Evolutionary conservation across 1,284 basidiomycete species (phyloP).

Genomic region (Coniferiporia sulphurascens): DNA sequence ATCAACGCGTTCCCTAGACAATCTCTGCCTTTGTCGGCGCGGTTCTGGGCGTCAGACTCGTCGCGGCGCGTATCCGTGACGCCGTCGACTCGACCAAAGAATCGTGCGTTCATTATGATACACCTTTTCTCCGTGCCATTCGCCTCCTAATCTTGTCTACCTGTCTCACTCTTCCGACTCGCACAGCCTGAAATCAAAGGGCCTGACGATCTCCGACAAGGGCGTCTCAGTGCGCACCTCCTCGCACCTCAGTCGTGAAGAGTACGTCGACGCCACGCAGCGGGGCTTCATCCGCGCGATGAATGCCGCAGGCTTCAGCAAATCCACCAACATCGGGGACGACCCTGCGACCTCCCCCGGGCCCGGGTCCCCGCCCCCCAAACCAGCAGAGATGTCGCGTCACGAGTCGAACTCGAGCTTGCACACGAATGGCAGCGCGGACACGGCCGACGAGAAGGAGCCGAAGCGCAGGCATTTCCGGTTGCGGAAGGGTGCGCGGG

Average conservation of each 20-base stretch:
- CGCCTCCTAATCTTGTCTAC: neutral
- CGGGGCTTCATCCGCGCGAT: slow-evolving; percentile 27
- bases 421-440: neutral
- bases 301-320: slow-evolving; percentile 13
- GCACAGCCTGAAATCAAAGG: slow-evolving; percentile 49
- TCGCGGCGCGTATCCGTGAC: slow-evolving; percentile 33
- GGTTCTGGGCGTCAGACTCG: slow-evolving; percentile 36
- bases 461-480: neutral
- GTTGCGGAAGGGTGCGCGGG: neutral
- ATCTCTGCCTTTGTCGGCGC: slow-evolving; percentile 38
- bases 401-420: slow-evolving; percentile 11
- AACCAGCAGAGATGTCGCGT: neutral
- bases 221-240: slow-evolving; percentile 63
- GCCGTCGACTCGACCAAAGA: slow-evolving; percentile 42
- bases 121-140: neutral
- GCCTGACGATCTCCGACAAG: slow-evolving; percentile 46
- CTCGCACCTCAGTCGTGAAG: slow-evolving; percentile 50
- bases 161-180: neutral
- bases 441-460: slow-evolving; percentile 6
- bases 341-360: neutral
- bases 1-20: slow-evolving; percentile 32
- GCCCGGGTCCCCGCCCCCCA: neutral
- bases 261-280: slow-evolving; percentile 68
- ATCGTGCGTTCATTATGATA: slow-evolving; percentile 33
- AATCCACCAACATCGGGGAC: neutral